Base-by-base conservation (phyloP, 139 green algal genomes). In the Micromonas commoda region DNA sequence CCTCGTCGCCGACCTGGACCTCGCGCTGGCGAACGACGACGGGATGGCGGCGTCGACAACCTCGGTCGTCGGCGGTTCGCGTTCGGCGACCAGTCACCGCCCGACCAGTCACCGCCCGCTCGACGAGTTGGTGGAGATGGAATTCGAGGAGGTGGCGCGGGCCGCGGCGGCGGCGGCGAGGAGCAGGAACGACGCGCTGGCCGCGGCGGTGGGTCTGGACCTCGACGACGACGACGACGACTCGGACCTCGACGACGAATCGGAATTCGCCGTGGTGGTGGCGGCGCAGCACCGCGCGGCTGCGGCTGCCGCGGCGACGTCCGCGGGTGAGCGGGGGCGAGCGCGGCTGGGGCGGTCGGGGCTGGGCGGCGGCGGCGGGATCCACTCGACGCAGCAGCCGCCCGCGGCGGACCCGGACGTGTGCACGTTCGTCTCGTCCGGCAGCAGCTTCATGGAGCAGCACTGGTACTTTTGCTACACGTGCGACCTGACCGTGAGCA, bases 391-490 rank as follows among this genome's bases (percentile, higher is more conserved):
- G 45, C 16, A 9, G 45, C 9, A 57, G n/a, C 45, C 45, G 45
- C 9, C 9, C 45, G 45, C 45, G 45, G 16, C 45, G 9, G 45
- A 26, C 3, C 45, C 64, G 5, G 64, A 33, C 28, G 73, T 84
- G 57, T 91, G 87, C 75, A 89, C 74, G 19, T 91, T 84, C 69
- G 84, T 73, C 5, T 34, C 79, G 21, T 88, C 81, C 68, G 87
- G 87, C 0, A 84, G 83, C 29, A 83, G 74, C 69, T 91, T 91
- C 65, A 77, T 90, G 74, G 83, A 91, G 76, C 88, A 92, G 81
- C 88, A 91, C 66, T 92, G 88, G 88, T 89, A 88, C 67, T 88
- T 87, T 67, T 89, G 85, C 73, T 89, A 92, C 82, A 90, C 87
- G 0, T 92, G 88, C 74, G 81, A 87, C 65, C 79, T 92, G 29